These are phyloP conservation scores for Plenodomus biglobosus DNA, from an alignment of 2,329 filamentous ascomycete species.

Conservation along the genomic window DNA sequence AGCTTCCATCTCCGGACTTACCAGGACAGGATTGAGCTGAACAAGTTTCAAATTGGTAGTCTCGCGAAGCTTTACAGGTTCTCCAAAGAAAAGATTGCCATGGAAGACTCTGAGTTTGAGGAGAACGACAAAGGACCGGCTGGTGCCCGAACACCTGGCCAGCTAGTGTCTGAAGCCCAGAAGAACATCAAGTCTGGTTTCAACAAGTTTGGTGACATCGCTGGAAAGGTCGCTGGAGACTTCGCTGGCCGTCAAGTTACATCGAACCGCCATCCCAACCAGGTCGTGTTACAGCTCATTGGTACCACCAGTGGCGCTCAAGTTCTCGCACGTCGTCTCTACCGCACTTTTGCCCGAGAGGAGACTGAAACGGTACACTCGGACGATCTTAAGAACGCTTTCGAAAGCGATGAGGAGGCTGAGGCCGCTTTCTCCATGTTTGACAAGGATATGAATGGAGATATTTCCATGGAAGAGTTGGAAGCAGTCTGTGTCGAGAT, in stretches of 20 bases:
- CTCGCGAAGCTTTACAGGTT: conserved; percentile 65
- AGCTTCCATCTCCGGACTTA: conserved; percentile 92
- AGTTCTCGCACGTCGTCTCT: conserved; percentile 82
- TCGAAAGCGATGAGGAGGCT: conserved; percentile 80
- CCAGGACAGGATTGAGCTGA: conserved; percentile 83
- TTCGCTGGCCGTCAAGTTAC: conserved; percentile 75
- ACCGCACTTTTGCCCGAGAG: conserved; percentile 78
- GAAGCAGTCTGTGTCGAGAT: conserved; percentile 94
- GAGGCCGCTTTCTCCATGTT: conserved; percentile 89
- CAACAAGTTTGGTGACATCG: conserved; percentile 80
- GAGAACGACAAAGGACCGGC: conserved; percentile 54
- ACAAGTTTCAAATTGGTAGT: conserved; percentile 82
- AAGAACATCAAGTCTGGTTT: conserved; percentile 74
- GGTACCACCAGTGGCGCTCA: conserved; percentile 73
- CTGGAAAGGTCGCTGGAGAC: conserved; percentile 83
- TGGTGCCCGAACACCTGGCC: conserved; percentile 73
- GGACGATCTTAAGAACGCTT: conserved; percentile 77
- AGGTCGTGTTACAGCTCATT: conserved; percentile 79
- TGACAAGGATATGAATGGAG: conserved; percentile 94
- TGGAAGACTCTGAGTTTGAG: conserved; percentile 77
- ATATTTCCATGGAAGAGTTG: conserved; percentile 93
- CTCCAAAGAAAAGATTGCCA: conserved; percentile 64
- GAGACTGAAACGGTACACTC: conserved; percentile 74
- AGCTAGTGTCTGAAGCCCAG: conserved; percentile 67
- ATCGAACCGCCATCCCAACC: conserved; percentile 74